Evolutionary conservation across 345 rosid genomes (phyloP).

Genomic region (Populus davidiana): DNA sequence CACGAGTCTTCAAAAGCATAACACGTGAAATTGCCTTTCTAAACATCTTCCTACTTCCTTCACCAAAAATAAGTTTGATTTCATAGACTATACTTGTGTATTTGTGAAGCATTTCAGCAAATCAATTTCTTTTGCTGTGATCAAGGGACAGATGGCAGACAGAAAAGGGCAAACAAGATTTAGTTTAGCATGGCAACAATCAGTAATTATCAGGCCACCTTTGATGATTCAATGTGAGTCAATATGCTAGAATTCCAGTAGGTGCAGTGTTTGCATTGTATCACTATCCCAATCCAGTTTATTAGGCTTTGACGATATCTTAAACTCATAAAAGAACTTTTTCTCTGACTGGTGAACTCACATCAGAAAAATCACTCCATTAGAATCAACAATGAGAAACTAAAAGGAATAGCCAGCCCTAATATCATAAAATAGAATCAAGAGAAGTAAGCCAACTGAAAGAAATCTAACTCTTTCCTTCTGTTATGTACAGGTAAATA

Average conservation of each 20-base stretch:
- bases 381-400: neutral
- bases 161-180: neutral
- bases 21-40: neutral
- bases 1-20: neutral
- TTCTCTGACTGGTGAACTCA: neutral
- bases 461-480: too few relatives aligned
- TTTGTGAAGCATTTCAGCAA: neutral
- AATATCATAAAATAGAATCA: neutral
- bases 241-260: neutral
- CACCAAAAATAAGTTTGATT: neutral
- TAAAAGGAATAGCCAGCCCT: neutral
- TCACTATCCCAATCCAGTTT: neutral
- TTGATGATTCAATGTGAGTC: neutral
- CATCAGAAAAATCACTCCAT: too few relatives aligned
- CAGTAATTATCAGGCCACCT: neutral
- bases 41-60: neutral
- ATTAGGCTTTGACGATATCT: neutral
- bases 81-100: neutral
- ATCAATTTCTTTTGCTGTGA: neutral
- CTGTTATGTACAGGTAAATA: neutral
- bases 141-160: neutral
- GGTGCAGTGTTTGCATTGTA: neutral
- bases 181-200: neutral
- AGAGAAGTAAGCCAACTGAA: neutral
- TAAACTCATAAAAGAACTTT: neutral